Evolutionary conservation across 805 yeast species (phyloP).

Genomic region (Candida koratica): DNA sequence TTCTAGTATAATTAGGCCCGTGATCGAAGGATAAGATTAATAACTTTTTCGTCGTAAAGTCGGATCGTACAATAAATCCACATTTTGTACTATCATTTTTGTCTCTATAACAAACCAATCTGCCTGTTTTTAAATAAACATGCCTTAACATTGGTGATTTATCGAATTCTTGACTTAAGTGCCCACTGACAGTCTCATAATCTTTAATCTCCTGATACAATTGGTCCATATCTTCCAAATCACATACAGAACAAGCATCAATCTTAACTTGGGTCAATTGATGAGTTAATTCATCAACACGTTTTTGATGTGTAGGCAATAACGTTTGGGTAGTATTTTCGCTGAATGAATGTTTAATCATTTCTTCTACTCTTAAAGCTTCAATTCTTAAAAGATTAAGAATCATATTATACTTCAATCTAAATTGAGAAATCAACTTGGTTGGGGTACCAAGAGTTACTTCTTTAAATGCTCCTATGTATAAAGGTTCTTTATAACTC

Average conservation of each 20-base stretch:
- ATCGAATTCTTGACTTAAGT: constrained; percentile 46
- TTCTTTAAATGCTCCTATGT: constrained; percentile 59
- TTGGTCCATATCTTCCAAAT: constrained; percentile 40
- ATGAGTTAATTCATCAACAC: constrained; percentile 50
- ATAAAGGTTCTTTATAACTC: constrained; percentile 68
- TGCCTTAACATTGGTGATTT: constrained; percentile 46
- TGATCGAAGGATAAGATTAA: constrained; percentile 45
- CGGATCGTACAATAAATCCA: constrained; percentile 54
- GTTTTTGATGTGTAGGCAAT: constrained; percentile 78
- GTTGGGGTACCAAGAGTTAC: constrained; percentile 89
- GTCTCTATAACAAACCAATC: constrained; percentile 57
- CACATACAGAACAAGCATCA: constrained; percentile 33
- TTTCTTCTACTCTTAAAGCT: constrained; percentile 94
- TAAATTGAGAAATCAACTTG: constrained; percentile 83
- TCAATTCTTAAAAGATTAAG: constrained; percentile 87
- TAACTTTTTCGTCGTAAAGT: constrained; percentile 27
- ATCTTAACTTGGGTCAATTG: constrained; percentile 39
- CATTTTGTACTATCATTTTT: constrained; percentile 35
- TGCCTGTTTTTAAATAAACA: constrained; percentile 47
- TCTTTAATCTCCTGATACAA: constrained; percentile 43
- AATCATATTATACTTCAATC: constrained; percentile 94
- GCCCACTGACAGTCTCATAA: constrained; percentile 42
- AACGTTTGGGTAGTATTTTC: constrained; percentile 84
- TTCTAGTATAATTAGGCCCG: constrained; percentile 30
- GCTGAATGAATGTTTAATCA: constrained; percentile 93